Base-by-base conservation (phyloP, 352 stramenopile genomes). In the Globisporangium orthogonon region DNA sequence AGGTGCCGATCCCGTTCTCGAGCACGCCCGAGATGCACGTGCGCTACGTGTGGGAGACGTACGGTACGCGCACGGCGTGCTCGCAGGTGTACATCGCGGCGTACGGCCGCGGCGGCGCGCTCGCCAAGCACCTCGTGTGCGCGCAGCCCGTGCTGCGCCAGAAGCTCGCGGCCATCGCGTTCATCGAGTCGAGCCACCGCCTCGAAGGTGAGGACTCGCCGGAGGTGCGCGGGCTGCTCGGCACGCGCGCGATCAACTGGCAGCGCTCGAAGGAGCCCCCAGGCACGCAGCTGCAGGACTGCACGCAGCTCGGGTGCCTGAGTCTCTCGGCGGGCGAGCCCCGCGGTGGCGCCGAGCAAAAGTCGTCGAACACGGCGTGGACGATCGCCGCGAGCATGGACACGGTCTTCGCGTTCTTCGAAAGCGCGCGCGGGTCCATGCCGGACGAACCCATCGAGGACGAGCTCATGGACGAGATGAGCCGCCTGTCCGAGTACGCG, bases 341-440 rank as follows among this genome's bases (percentile, higher is more conserved):
- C 6, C 73, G 72, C 15, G 70, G 23, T 23, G 23, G 67, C 28
- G 64, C 62, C 7, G 78, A 93, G 56, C 78, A 90, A 50, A 87
- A 85, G 51, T 87, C 73, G 9, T 85, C 72, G 1, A 94, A 92
- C 60, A 94, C 79, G 14, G 79, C 84, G 33, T 91, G 82, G 82
- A 94, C 84, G 0, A 94, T 91, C 61, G 77, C 70, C 1, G 79
- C 79, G 4, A 91, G 81, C 57, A 91, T 94, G 79, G 71, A 89
- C 33, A 94, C 81, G 3, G 79, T 91, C 2, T 91, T 94, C 60
- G 81, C 84, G 13, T 94, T 94, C 52, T 91, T 94, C 45, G 82
- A 90, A 23, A 91, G 78, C 62, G 84, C 84, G 47, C 67, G 81
- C 23, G 80, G 78, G 5, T 92, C 82, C 1, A 87, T 92, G 78